Percentiles rank a stretch among this genome's conserved stretches.
phyloP scores from a whole-genome alignment of 305 asterid species.

The Rubia peregrina region DNA sequence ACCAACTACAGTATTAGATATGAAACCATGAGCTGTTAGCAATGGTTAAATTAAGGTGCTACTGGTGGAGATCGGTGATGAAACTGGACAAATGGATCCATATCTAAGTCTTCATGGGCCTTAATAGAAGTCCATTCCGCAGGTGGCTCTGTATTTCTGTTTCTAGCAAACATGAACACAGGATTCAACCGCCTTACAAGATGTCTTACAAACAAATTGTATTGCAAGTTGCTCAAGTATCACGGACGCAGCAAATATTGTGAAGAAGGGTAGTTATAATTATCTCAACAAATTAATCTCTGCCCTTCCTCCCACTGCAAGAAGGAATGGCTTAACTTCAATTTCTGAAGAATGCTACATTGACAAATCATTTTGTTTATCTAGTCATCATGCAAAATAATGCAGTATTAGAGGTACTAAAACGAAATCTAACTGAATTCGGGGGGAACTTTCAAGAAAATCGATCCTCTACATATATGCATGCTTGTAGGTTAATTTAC shows the following conservation, averaged over 20 bases:
- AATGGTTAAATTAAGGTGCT: background rate
- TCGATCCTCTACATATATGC: background rate
- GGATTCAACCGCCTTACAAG: too few relatives aligned
- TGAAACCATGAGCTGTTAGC: background rate
- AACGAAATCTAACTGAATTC: background rate
- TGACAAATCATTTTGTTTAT: background rate
- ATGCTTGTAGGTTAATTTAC: too few relatives aligned
- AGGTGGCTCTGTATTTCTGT: background rate
- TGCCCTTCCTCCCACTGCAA: too few relatives aligned
- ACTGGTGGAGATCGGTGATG: background rate
- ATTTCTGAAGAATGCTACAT: background rate
- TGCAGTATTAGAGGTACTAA: background rate
- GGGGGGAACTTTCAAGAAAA: background rate
- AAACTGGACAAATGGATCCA: background rate
- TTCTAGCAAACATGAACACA: background rate
- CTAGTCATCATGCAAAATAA: background rate
- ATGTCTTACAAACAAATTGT: background rate
- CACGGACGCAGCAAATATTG: background rate
- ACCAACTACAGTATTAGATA: background rate
- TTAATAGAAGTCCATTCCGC: background rate
- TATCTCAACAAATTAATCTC: background rate
- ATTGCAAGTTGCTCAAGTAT: background rate
- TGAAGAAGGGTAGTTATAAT: background rate
- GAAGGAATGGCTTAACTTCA: background rate
- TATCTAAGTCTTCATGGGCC: background rate